Evolutionary conservation across 2,329 filamentous ascomycete species (phyloP).

Genomic region (Xylaria digitata): DNA sequence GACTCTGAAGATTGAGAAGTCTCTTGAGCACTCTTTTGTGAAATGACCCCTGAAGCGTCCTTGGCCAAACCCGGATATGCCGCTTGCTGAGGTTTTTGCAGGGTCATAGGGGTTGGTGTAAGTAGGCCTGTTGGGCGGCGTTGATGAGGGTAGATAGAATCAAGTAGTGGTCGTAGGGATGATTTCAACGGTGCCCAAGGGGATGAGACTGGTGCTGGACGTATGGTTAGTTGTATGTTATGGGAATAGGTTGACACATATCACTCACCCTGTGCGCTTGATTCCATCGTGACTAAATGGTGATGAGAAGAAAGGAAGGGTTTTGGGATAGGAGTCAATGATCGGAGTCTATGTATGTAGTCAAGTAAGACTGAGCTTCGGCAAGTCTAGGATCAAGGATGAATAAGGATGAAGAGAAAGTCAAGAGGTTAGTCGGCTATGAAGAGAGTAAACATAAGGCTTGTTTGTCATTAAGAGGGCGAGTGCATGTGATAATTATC

Average conservation of each 20-base stretch:
- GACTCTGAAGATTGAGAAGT: slow-evolving; percentile 53
- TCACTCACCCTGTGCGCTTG: slow-evolving; percentile 29
- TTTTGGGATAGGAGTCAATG: slow-evolving; percentile 1
- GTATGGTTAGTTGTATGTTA: slow-evolving; percentile 18
- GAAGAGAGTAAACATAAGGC: slow-evolving; percentile 14
- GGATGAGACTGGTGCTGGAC: slow-evolving; percentile 32
- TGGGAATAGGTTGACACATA: not conserved
- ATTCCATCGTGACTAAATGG: slow-evolving; percentile 30
- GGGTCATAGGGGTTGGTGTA: slow-evolving; percentile 32
- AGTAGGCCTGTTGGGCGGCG: slow-evolving; percentile 36
- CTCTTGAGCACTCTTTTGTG: slow-evolving; percentile 23
- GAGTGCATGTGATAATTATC: slow-evolving; percentile 31
- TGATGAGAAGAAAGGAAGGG: not conserved
- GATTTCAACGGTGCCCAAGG: slow-evolving; percentile 37
- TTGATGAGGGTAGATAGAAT: slow-evolving; percentile 37
- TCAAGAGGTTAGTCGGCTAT: slow-evolving; percentile 9
- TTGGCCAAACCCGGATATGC: slow-evolving; percentile 17
- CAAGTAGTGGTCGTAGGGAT: slow-evolving; percentile 33
- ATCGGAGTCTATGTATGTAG: slow-evolving; percentile 15
- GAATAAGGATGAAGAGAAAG: slow-evolving; percentile 16
- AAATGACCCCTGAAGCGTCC: slow-evolving; percentile 3
- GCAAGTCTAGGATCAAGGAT: slow-evolving; percentile 10
- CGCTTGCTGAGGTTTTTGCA: slow-evolving; percentile 24
- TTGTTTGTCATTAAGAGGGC: slow-evolving; percentile 13
- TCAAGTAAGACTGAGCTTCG: slow-evolving; percentile 11